Percentiles rank a stretch among this genome's conserved stretches.
Evolutionary conservation across 2,329 filamentous ascomycete genomes (phyloP).

Genomic region (Tympanopsis confertula): DNA sequence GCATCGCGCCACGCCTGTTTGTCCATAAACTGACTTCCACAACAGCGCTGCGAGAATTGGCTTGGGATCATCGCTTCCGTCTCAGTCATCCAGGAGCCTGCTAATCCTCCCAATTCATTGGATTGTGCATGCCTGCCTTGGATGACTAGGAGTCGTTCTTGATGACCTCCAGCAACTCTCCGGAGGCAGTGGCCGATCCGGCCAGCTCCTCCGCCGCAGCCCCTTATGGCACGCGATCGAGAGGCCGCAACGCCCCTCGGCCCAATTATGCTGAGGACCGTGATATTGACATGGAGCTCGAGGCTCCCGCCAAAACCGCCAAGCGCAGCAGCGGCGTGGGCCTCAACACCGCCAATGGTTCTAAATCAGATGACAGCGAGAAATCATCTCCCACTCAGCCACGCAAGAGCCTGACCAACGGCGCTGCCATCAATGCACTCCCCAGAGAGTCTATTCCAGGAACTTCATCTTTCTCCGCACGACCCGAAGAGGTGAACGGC

Average conservation of each 20-base stretch:
- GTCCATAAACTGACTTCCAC: too few relatives aligned
- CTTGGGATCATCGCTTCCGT: too few relatives aligned
- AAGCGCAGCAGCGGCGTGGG: neutral
- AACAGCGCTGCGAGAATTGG: too few relatives aligned
- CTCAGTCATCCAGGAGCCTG: too few relatives aligned
- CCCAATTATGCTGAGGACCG: constrained; percentile 1
- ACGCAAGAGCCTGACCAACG: neutral
- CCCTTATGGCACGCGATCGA: constrained; percentile 1
- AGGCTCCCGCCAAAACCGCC: neutral
- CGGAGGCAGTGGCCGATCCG: neutral
- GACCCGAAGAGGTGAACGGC: neutral
- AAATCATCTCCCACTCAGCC: neutral
- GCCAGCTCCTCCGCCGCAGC: neutral
- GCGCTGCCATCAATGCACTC: neutral
- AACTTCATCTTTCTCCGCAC: neutral
- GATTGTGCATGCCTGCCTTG: too few relatives aligned
- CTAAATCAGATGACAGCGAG: neutral
- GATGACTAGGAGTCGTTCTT: neutral
- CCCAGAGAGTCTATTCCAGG: neutral
- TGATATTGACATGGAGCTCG: constrained; percentile 1
- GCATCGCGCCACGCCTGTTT: too few relatives aligned
- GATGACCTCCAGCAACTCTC: neutral
- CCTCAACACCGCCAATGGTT: neutral
- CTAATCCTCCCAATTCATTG: too few relatives aligned
- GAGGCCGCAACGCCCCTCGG: neutral